Base-by-base conservation (phyloP, 371 early-diverging fungal genomes). In the Saksenaea vasiformis region DNA sequence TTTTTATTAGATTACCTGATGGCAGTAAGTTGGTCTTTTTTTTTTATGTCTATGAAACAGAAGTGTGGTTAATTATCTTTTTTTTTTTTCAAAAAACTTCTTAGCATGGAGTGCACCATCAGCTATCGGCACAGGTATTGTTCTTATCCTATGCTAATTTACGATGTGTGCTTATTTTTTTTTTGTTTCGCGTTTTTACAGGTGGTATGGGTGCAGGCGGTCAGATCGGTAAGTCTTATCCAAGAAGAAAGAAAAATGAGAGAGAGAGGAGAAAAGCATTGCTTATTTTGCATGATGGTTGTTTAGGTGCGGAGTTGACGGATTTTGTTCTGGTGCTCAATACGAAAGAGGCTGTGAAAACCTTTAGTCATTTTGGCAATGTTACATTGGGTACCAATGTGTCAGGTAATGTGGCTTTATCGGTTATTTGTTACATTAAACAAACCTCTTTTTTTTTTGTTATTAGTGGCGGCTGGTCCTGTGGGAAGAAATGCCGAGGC, bases 311-410 rank as follows among this genome's bases (percentile, higher is more conserved):
- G 17, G 95, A 98, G 76, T 66, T 96, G 64, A 96, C 97, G 2
- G 95, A 96, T 70, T 94, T 95, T 78, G 94, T 96, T 13, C 87
- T 96, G 62, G 85, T 97, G 11, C 81, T 97, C 26, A 97, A 95
- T 65, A 93, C 90, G 1, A 85, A 84, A 14, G 86, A 83, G 10
- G 95, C 96, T 19, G 95, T 98, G 35, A 91, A 91, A 72, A 91
- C 96, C 4, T 98, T 98, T 68, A 85, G 86, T 54, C 86, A 91
- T 54, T 93, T 93, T 58, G 96, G 97, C 11, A 97, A 95, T 69
- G 83, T 98, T 22, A 96, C 97, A 0, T 81, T 97, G 3, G 96
- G 97, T 37, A 93, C 92, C 14, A 93, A 91, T 61, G 70, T 97
- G n/a, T 89, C 88, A 54, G 83, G 90, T 88, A n/a, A 76, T 39